These are phyloP conservation scores for Allomyces arbusculus DNA, from an alignment of 192 early-diverging fungal genomes.

Conservation along the genomic window DNA sequence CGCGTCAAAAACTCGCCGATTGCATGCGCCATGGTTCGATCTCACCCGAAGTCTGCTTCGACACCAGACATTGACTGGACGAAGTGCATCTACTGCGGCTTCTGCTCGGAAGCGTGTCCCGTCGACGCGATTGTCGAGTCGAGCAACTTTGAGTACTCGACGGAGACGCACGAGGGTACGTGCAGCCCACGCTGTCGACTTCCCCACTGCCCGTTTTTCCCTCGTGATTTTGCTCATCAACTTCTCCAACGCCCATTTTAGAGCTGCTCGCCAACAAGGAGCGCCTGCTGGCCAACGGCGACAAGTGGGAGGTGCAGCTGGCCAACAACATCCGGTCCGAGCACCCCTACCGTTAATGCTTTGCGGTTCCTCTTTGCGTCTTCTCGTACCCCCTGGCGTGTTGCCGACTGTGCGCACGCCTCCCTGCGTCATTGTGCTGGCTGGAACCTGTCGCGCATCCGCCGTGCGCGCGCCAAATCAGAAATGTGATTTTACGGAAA, in stretches of 20 bases:
- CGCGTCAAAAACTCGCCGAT: too few species aligned
- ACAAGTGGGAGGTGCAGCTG: slow-evolving; percentile 92
- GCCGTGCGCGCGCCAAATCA: too few species aligned
- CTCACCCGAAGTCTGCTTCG: too few species aligned
- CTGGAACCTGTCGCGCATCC: too few species aligned
- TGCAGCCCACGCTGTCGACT: too few species aligned
- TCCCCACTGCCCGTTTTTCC: too few species aligned
- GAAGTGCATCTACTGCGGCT: slow-evolving; percentile 92
- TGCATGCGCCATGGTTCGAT: too few species aligned
- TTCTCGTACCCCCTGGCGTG: background rate
- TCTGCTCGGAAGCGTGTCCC: slow-evolving; percentile 92
- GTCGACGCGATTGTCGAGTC: slow-evolving; percentile 97
- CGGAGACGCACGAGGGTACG: slow-evolving; percentile 69
- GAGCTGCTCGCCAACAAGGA: slow-evolving; percentile 97
- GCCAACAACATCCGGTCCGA: slow-evolving; percentile 50
- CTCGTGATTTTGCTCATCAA: too few species aligned
- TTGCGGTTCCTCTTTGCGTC: background rate
- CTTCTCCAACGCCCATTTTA: too few species aligned
- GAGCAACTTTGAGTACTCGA: slow-evolving; percentile 89
- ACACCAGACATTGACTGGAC: slow-evolving; percentile 81
- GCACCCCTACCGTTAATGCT: slow-evolving; percentile 34
- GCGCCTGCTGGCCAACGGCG: slow-evolving; percentile 87
- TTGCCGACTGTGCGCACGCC: too few species aligned
- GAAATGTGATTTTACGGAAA: too few species aligned
- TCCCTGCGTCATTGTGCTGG: too few species aligned